A percentile compares a stretch with the other conserved stretches of the same genome.
Conservation (phyloP, 306 rosid genomes). For the Phaseolus lunatus region DNA sequence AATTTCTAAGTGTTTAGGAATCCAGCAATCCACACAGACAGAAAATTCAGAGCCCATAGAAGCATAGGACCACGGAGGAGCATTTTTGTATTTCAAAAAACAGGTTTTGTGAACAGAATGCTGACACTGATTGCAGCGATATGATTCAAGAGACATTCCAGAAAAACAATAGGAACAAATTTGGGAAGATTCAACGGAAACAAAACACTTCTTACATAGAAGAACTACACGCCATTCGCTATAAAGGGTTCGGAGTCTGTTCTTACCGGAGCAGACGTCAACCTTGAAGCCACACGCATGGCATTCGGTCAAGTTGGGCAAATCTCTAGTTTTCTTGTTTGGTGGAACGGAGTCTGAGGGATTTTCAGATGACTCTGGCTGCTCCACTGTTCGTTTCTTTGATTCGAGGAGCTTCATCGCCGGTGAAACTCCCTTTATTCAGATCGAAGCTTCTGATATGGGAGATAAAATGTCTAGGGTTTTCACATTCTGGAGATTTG, state of each 20-base stretch:
- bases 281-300: conserved; percentile 70
- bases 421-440: conserved; percentile 15
- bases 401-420: conserved; percentile 39
- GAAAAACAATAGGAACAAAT: conserved; percentile 79
- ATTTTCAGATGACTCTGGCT: conserved; percentile 17
- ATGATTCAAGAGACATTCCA: conserved; percentile 43
- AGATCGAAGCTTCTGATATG: neutral
- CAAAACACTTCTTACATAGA: conserved; percentile 69
- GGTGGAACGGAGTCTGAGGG: conserved; percentile 18
- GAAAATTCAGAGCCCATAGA: conserved; percentile 53
- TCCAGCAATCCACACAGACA: conserved; percentile 80
- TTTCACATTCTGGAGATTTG: conserved; percentile 30
- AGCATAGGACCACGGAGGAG: conserved; percentile 63
- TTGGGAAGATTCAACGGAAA: conserved; percentile 60
- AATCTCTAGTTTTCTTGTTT: conserved; percentile 71
- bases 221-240: conserved; percentile 91
- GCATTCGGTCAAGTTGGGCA: conserved; percentile 75
- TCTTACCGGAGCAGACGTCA: conserved; percentile 64
- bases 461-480: conserved; percentile 22
- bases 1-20: conserved; percentile 58
- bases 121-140: conserved; percentile 55
- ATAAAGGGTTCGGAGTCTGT: conserved; percentile 62
- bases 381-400: conserved; percentile 14
- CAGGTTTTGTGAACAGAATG: conserved; percentile 66
- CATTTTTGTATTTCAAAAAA: conserved; percentile 46